Evolutionary conservation across 169 alveolate species (phyloP).

Genomic region (Plasmodium malariae): DNA sequence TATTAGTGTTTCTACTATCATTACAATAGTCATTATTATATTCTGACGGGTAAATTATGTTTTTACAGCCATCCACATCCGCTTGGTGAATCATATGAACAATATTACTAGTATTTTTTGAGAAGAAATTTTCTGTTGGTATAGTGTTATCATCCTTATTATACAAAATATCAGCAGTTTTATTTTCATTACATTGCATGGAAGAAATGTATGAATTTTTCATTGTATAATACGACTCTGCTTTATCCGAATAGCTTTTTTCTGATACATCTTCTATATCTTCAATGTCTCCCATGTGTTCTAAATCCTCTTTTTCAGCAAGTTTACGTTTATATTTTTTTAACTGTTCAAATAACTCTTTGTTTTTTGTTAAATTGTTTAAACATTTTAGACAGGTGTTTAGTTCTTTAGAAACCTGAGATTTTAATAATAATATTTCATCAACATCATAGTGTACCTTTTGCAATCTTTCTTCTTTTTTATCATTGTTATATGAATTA

Average conservation of each 20-base stretch:
- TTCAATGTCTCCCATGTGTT: no score
- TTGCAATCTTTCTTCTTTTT: not conserved
- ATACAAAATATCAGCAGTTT: not conserved
- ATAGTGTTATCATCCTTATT: not conserved
- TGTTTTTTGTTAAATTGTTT: constrained; percentile 45
- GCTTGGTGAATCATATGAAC: not conserved
- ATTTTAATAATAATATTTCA: constrained; percentile 37
- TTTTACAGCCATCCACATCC: no score
- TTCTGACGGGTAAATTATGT: no score
- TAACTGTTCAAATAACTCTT: constrained; percentile 39
- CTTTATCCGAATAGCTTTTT: constrained; percentile 7
- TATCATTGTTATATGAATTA: not conserved
- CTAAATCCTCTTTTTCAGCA: constrained; percentile 7
- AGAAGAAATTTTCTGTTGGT: not conserved
- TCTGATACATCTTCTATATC: not conserved
- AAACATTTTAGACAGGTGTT: constrained; percentile 22
- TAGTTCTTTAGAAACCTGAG: constrained; percentile 22
- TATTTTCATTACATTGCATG: constrained; percentile 28
- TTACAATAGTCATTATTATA: no score
- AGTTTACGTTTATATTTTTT: constrained; percentile 20
- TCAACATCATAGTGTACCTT: constrained; percentile 23
- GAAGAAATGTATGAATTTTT: constrained; percentile 36
- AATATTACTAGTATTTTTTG: not conserved
- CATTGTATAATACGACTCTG: constrained; percentile 41
- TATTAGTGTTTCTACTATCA: no score